Evolutionary conservation across 192 early-diverging fungal genomes (phyloP), one percentile per base, ranked within the genome.

Genomic region (Rhizophagus clarus): DNA sequence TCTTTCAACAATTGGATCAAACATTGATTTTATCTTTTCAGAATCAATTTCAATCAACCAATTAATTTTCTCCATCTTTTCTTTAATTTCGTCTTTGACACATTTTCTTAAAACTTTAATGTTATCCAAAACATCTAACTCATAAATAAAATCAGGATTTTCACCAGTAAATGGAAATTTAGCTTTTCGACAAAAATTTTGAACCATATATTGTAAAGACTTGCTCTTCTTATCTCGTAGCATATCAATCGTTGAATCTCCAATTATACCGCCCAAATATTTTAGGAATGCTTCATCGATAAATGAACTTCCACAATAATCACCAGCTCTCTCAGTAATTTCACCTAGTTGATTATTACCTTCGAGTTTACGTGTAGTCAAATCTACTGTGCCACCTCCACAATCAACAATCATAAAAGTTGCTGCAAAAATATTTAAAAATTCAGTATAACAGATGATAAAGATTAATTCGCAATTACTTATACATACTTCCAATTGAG

Each of bases 1-100:
- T 82, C 87, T 84, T 73, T 86, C 83, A 20, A 90, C 81, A 4
- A 90, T 88, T 11, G 89, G 89, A 64, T 88, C 88, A 83, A 90
- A 90, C n/a, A 90, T 61, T 56, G 28, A 22, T 75, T 75, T 75
- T 20, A 75, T 26, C 5, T 40, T 17, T 14, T 51, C 12, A 60
- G 2, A 61, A 75, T 75, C 73, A n/a, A 75, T n/a, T 22, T 75
- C 15, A 60, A 75, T 75, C 51, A 75, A 61, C 73, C 73, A 75
- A 28, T 75, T 51, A n/a, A 12, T 22, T 34, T 75, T 2, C 7
- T 75, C 73, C 73, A 75, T 32, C 2, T 8, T 15, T 24, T 61
- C 45, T 31, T 28, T 22, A 31, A 28, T 15, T 6, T 75, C 73
- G 0, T 15, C 56, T 47, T 20, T 49, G 4, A 75, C 73, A 60